These are phyloP conservation scores for Lasiodiplodia hormozganensis DNA, from an alignment of 2,329 filamentous ascomycete genomes.

Conservation along the genomic window DNA sequence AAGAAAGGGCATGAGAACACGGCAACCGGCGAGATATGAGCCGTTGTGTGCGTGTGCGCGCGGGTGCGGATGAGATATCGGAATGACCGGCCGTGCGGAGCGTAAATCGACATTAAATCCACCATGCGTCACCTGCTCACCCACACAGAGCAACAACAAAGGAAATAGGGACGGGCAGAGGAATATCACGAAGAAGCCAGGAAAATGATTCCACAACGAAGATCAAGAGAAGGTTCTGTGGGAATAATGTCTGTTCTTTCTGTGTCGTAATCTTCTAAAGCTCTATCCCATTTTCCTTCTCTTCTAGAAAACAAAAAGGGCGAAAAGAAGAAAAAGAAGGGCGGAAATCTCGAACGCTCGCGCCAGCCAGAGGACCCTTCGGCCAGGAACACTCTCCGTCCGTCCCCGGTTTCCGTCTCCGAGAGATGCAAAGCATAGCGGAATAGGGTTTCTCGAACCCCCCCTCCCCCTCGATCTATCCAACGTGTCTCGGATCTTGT, in stretches of 20 bases:
- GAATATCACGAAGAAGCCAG: not conserved
- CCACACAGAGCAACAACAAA: no score
- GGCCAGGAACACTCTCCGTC: not conserved
- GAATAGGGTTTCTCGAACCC: not conserved
- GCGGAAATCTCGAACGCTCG: not conserved
- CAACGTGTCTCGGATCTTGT: slow-evolving; percentile 2
- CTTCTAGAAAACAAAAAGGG: not conserved
- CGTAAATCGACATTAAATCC: no score
- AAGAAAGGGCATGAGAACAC: no score
- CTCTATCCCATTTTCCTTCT: not conserved
- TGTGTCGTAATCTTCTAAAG: not conserved
- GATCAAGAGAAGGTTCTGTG: not conserved
- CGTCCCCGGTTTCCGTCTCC: not conserved
- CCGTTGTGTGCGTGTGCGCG: no score
- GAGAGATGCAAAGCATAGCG: not conserved
- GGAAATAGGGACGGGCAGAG: not conserved
- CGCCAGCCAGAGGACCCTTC: slow-evolving; percentile 1
- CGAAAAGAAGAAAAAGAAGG: not conserved
- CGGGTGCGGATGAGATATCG: no score
- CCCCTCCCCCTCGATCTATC: not conserved
- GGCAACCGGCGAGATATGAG: no score
- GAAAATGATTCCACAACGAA: not conserved
- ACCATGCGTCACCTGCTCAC: no score
- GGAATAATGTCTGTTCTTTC: not conserved
- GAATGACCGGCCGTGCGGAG: no score